Conservation (phyloP, 75 land plant species). For the Cupressus sempervirens region DNA sequence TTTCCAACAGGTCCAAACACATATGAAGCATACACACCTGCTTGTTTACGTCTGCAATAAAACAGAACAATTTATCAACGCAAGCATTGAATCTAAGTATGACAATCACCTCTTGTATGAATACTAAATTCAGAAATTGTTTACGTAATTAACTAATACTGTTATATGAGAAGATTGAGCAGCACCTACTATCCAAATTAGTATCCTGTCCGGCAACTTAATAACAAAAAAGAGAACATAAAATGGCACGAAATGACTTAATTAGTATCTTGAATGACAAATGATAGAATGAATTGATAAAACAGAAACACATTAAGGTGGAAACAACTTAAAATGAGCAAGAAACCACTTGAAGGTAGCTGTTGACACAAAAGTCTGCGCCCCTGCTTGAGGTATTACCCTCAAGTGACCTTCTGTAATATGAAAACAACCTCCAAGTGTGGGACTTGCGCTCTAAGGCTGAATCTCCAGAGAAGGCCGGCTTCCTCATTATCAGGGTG, state of each 20-base stretch:
- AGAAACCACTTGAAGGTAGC: background rate
- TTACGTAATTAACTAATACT: background rate
- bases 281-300: background rate
- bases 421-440: too few species aligned
- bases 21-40: slow-evolving; percentile 80
- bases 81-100: background rate
- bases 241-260: background rate
- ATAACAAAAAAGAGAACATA: background rate
- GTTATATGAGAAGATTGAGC: background rate
- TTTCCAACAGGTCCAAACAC: slow-evolving; percentile 68
- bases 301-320: background rate
- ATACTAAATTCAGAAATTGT: too few species aligned
- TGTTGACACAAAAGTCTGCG: too few species aligned
- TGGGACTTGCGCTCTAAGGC: too few species aligned
- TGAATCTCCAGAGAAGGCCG: too few species aligned
- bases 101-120: background rate
- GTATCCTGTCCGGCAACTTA: background rate
- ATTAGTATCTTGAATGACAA: background rate
- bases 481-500: too few species aligned
- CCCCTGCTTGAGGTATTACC: too few species aligned
- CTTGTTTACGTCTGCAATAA: slow-evolving; percentile 69
- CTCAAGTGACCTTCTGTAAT: too few species aligned
- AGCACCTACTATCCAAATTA: background rate
- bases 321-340: background rate
- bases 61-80: background rate